Evolutionary conservation across 2,329 filamentous ascomycete species (phyloP), one percentile per base, ranked within the genome.

Genomic region (Fusarium albosuccineum): DNA sequence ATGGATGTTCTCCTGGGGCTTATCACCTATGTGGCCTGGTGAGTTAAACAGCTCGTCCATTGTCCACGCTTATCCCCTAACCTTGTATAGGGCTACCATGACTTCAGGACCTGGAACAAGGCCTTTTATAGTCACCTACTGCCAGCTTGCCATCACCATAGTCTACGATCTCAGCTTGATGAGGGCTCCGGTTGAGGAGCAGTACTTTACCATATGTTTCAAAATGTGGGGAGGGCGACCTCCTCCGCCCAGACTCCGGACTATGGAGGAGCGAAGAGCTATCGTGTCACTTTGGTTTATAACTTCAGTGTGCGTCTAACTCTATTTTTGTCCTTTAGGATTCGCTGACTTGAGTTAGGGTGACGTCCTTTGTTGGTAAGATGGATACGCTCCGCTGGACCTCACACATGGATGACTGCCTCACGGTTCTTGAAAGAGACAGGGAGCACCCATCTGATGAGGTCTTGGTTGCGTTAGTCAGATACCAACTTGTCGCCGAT

Each of bases 351-450:
- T 41, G 3, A 9, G 17, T 6, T 55, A 81, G 77, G 60, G 74
- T 75, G 57, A 73, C 77, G 48, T 77, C 72, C 3, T 82, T 78
- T 53, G 76, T 86, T 13, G 81, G 81, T 26, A 82, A 82, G 45
- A 79, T 82, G 50, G 86, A 89, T 53, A 70, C 81, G 2, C 77
- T 90, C 49, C 80, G 78, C 3, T 91, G 88, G 88, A 88, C 83
- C 1, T 67, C 82, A 2, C 82, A 88, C 52, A 83, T 90, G 79
- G 86, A 89, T 30, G 86, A 89, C 36, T 86, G 82, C 36, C 76
- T 90, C 1, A 74, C 80, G 5, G 66, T 80, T 2, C 75, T 91
- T 0, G 76, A 79, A 5, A 76, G 80, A 14, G 75, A 80, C 2
- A 79, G 79, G 8, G 84, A 88, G 57, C 79, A 78, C 26, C 76